A percentile compares a stretch with the other conserved stretches of the same genome.
Evolutionary conservation across 2,329 filamentous ascomycete genomes (phyloP).

Genomic region (Cladosporium cucumerinum): DNA sequence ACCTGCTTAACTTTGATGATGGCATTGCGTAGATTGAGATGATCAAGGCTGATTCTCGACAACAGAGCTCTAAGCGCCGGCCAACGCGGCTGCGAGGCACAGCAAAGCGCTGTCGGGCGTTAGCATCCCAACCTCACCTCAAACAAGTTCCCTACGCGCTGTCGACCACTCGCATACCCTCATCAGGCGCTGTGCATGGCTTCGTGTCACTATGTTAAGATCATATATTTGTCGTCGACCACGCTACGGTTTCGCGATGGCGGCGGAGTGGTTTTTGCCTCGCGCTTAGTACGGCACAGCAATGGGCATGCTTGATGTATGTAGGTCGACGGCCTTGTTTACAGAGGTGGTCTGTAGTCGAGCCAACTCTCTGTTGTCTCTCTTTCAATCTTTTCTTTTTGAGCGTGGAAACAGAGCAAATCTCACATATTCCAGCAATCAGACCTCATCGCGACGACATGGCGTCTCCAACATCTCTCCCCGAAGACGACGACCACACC

Average conservation of each 20-base stretch:
- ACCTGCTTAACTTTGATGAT: background rate
- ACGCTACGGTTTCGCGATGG: conserved; percentile 3
- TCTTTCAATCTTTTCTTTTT: background rate
- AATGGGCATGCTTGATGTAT: background rate
- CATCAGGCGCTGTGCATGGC: background rate
- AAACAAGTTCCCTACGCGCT: background rate
- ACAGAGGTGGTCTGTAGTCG: background rate
- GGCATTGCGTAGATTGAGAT: too few species aligned
- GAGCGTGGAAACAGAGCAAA: background rate
- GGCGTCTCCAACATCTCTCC: background rate
- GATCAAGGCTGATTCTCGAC: background rate
- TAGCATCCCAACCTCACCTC: background rate
- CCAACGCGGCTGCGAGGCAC: conserved; percentile 5
- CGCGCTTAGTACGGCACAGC: background rate
- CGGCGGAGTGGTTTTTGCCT: background rate
- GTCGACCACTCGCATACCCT: background rate
- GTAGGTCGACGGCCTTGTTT: background rate
- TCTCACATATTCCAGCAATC: background rate
- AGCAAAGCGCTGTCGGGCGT: background rate
- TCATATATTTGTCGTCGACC: background rate
- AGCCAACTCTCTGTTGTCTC: background rate
- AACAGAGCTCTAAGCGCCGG: conserved; percentile 4
- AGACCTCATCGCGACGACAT: background rate
- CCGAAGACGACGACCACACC: background rate
- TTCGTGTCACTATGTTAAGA: background rate